These are phyloP conservation scores for Nasturtium officinale DNA, from an alignment of 345 rosid genomes.

Conservation along the genomic window DNA sequence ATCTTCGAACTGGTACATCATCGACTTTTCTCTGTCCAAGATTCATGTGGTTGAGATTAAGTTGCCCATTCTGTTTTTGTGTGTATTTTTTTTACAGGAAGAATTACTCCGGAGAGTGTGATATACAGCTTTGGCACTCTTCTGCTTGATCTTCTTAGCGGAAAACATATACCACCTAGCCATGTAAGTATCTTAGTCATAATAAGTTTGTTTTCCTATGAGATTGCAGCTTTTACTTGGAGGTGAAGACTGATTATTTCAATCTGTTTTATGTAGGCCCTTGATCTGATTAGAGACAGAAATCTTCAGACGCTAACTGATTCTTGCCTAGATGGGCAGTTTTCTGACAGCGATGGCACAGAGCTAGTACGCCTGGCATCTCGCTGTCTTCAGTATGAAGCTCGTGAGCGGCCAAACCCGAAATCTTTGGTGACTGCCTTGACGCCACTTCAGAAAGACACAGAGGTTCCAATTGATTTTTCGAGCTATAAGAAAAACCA, in stretches of 20 bases:
- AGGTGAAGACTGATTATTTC: constrained; percentile 15
- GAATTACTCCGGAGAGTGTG: constrained; percentile 96
- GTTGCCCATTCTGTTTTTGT: background rate
- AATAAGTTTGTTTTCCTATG: background rate
- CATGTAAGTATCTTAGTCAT: constrained; percentile 59
- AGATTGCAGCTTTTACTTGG: constrained; percentile 1
- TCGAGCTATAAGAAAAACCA: background rate
- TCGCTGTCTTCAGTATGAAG: constrained; percentile 88
- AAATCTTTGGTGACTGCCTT: constrained; percentile 82
- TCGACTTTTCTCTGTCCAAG: background rate
- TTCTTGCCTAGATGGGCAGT: constrained; percentile 97
- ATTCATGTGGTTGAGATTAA: constrained; percentile 21
- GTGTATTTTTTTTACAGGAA: constrained; percentile 52
- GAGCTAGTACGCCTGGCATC: constrained; percentile 91
- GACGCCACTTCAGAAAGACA: constrained; percentile 88
- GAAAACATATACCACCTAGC: constrained; percentile 98
- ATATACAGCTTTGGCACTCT: constrained; percentile 97
- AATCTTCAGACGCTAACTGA: constrained; percentile 91
- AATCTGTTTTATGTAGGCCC: constrained; percentile 58
- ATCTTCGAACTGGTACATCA: constrained; percentile 78
- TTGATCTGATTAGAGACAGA: constrained; percentile 89
- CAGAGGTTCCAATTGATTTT: constrained; percentile 56
- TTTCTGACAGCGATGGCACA: constrained; percentile 86
- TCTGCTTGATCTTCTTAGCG: constrained; percentile 93
- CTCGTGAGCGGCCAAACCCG: constrained; percentile 92